phyloP scores from a whole-genome alignment of 805 yeast genomes.

The Candida suzukii region DNA sequence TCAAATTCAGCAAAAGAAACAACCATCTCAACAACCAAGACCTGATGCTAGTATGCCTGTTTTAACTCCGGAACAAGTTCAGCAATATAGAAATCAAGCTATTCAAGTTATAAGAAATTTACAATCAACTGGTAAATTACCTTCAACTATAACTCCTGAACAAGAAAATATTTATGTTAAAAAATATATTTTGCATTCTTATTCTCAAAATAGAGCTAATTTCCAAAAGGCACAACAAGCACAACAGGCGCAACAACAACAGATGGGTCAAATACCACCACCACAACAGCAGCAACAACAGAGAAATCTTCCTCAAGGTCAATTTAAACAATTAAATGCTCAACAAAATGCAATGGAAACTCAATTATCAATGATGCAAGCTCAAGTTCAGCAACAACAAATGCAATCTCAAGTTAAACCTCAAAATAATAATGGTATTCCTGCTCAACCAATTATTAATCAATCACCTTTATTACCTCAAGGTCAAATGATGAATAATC shows the following conservation, averaged over 20 bases:
- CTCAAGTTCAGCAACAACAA: slow-evolving; percentile 22
- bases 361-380: slow-evolving; percentile 13
- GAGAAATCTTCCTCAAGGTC: slow-evolving; percentile 10
- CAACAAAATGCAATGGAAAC: slow-evolving; percentile 8
- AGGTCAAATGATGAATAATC: slow-evolving; percentile 2
- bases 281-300: slow-evolving; percentile 6
- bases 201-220: too few species aligned
- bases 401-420: slow-evolving; percentile 22
- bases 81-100: slow-evolving; percentile 27
- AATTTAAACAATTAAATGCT: slow-evolving; percentile 8
- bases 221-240: slow-evolving; percentile 12
- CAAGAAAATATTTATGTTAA: slow-evolving; percentile 28
- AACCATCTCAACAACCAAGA: neutral
- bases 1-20: slow-evolving; percentile 7
- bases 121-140: slow-evolving; percentile 26
- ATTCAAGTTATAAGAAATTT: slow-evolving; percentile 26
- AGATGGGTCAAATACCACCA: slow-evolving; percentile 8
- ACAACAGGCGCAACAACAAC: slow-evolving; percentile 9
- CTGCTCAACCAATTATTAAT: slow-evolving; percentile 1
- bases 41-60: neutral
- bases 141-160: slow-evolving; percentile 23
- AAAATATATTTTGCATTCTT: slow-evolving; percentile 25
- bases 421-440: slow-evolving; percentile 9
- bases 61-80: slow-evolving; percentile 18
- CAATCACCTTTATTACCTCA: slow-evolving; percentile 2